A percentile compares a stretch with the other conserved stretches of the same genome.
These are phyloP conservation scores for Ceratopteris richardii DNA, from an alignment of 75 land plant species.

Conservation along the genomic window DNA sequence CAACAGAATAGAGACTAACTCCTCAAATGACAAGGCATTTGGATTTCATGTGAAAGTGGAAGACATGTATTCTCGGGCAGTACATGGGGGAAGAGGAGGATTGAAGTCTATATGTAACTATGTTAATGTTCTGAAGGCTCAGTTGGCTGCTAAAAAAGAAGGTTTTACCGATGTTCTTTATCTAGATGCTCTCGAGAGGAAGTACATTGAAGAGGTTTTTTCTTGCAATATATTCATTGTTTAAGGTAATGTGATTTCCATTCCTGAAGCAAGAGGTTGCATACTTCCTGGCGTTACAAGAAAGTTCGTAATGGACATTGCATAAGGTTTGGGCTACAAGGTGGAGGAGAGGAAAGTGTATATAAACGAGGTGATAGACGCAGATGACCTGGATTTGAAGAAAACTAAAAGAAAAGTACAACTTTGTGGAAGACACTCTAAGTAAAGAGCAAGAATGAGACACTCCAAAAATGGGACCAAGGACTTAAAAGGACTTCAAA, in stretches of 20 bases:
- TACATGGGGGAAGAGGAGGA: conserved; percentile 62
- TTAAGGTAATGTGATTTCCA: conserved; percentile 45
- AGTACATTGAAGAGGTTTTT: conserved; percentile 76
- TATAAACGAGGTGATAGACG: conserved; percentile 42
- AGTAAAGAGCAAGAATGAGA: too few relatives aligned
- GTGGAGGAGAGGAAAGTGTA: conserved; percentile 40
- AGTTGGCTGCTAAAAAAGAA: conserved; percentile 49
- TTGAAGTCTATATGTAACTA: conserved; percentile 55
- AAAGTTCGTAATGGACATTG: conserved; percentile 12
- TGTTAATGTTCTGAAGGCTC: conserved; percentile 56
- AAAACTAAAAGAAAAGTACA: too few relatives aligned
- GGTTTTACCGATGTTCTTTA: conserved; percentile 83
- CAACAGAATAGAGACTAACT: too few relatives aligned
- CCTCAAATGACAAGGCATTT: too few relatives aligned
- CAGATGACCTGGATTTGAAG: too few relatives aligned
- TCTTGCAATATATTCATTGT: conserved; percentile 80
- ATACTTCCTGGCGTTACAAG: conserved; percentile 19
- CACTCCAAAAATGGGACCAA: too few relatives aligned
- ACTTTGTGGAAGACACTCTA: too few relatives aligned
- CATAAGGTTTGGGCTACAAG: conserved; percentile 9
- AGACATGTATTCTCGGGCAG: conserved; percentile 42
- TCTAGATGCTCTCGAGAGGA: conserved; percentile 67
- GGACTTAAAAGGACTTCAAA: too few relatives aligned
- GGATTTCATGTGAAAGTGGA: conserved; percentile 52
- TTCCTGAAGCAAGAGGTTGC: conserved; percentile 10